Conservation (phyloP, 1,139 yeast species). For the Schwanniomyces etchellsii region DNA sequence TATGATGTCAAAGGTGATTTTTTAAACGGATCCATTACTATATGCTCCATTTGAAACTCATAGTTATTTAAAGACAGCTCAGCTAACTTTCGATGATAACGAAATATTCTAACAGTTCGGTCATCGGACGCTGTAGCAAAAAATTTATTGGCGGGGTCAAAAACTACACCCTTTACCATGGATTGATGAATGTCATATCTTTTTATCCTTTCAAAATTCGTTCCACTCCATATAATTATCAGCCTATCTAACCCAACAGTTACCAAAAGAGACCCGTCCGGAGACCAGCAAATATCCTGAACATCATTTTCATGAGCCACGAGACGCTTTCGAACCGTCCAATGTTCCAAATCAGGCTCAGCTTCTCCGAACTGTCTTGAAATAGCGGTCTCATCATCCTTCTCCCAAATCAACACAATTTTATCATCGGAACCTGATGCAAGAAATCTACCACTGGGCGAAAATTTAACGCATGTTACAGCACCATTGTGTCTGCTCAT, state of each 20-base stretch:
- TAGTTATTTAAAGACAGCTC: slow-evolving; percentile 52
- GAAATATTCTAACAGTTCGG: slow-evolving; percentile 77
- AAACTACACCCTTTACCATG: slow-evolving; percentile 92
- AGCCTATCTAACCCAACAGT: slow-evolving; percentile 93
- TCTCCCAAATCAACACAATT: slow-evolving; percentile 87
- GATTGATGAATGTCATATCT: slow-evolving; percentile 90
- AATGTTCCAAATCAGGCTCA: slow-evolving; percentile 72
- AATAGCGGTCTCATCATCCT: slow-evolving; percentile 57
- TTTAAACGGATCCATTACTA: slow-evolving; percentile 76
- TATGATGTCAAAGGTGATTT: slow-evolving; percentile 91
- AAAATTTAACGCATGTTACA: slow-evolving; percentile 86
- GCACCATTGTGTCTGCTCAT: slow-evolving; percentile 91
- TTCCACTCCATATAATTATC: slow-evolving; percentile 89
- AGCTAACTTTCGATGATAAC: slow-evolving; percentile 65
- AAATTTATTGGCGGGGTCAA: slow-evolving; percentile 96
- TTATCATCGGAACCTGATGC: slow-evolving; percentile 97
- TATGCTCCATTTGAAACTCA: slow-evolving; percentile 81
- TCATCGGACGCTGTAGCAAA: slow-evolving; percentile 97
- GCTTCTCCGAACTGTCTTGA: slow-evolving; percentile 44
- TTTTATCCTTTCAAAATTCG: slow-evolving; percentile 84
- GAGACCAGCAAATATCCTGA: slow-evolving; percentile 97
- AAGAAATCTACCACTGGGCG: slow-evolving; percentile 84
- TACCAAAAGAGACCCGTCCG: slow-evolving; percentile 83
- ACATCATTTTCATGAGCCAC: slow-evolving; percentile 97
- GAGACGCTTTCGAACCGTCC: slow-evolving; percentile 87